These are phyloP conservation scores for Penicillium flavigenum DNA, from an alignment of 495 filamentous ascomycete genomes.

Conservation along the genomic window DNA sequence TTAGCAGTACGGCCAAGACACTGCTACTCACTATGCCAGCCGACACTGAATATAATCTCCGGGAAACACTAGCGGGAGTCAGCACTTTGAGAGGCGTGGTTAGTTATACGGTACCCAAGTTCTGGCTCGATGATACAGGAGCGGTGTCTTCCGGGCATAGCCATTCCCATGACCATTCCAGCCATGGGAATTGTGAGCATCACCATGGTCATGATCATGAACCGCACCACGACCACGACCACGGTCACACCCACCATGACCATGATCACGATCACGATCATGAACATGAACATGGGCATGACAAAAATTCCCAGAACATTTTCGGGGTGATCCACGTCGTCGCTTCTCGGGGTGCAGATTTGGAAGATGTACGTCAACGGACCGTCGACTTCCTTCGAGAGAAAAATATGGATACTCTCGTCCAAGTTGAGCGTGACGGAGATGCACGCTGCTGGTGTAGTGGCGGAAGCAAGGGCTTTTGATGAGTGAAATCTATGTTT, in stretches of 20 bases:
- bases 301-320: constrained; percentile 49
- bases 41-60: constrained; percentile 83
- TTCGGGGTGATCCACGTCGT: constrained; percentile 83
- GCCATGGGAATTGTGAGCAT: constrained; percentile 25
- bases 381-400: constrained; percentile 56
- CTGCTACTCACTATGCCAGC: constrained; percentile 81
- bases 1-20: constrained; percentile 76
- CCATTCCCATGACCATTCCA: constrained; percentile 30
- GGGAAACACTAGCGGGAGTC: constrained; percentile 81
- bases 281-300: constrained; percentile 29
- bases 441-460: constrained; percentile 81
- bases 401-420: constrained; percentile 67
- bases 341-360: constrained; percentile 63
- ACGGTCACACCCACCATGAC: constrained; percentile 17
- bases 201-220: constrained; percentile 28
- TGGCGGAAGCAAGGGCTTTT: constrained; percentile 37
- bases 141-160: constrained; percentile 27
- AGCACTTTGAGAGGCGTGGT: constrained; percentile 79
- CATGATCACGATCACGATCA: constrained; percentile 26
- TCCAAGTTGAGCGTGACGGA: constrained; percentile 75
- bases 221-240: constrained; percentile 17
- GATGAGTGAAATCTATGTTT: constrained; percentile 5
- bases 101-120: constrained; percentile 82
- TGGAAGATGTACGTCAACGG: constrained; percentile 74
- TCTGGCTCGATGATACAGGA: constrained; percentile 83